Percentiles rank a stretch among this genome's conserved stretches.
These are phyloP conservation scores for Pezicula rhizophila DNA, from an alignment of 2,329 filamentous ascomycete species.

Conservation along the genomic window DNA sequence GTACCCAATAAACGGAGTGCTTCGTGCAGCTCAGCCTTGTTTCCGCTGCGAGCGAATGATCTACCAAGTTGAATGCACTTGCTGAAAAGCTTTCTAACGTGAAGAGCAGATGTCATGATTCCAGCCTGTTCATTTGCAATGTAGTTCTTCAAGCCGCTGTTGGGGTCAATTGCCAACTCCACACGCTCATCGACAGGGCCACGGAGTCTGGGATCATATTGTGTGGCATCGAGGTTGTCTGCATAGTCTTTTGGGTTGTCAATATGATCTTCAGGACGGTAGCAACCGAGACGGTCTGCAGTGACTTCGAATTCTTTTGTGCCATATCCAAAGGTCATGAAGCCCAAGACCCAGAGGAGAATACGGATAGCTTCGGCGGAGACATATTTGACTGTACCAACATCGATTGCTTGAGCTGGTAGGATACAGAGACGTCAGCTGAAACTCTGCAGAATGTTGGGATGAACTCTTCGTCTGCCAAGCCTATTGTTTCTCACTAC, in stretches of 20 bases:
- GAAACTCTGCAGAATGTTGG: background rate
- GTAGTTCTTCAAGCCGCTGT: slow-evolving; percentile 84
- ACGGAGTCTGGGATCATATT: slow-evolving; percentile 76
- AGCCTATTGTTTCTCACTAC: background rate
- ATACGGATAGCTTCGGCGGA: slow-evolving; percentile 88
- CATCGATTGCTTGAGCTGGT: slow-evolving; percentile 75
- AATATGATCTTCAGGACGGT: slow-evolving; percentile 78
- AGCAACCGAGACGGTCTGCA: slow-evolving; percentile 70
- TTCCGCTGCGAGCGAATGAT: slow-evolving; percentile 57
- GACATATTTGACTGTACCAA: slow-evolving; percentile 85
- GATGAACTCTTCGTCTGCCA: background rate
- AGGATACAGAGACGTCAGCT: slow-evolving; percentile 7
- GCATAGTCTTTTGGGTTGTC: slow-evolving; percentile 79
- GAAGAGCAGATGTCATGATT: slow-evolving; percentile 75
- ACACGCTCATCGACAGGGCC: slow-evolving; percentile 72
- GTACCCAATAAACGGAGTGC: slow-evolving; percentile 82
- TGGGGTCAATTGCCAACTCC: slow-evolving; percentile 72
- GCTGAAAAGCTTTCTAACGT: slow-evolving; percentile 69
- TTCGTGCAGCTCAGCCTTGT: slow-evolving; percentile 78
- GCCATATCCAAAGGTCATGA: slow-evolving; percentile 80
- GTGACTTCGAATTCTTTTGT: slow-evolving; percentile 84
- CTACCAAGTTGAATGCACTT: slow-evolving; percentile 76
- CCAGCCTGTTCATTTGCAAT: slow-evolving; percentile 76
- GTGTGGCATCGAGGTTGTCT: slow-evolving; percentile 77
- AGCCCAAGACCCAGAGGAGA: slow-evolving; percentile 80